These are phyloP conservation scores for Phtheirospermum japonicum DNA, from an alignment of 257 asterid species.

Conservation along the genomic window DNA sequence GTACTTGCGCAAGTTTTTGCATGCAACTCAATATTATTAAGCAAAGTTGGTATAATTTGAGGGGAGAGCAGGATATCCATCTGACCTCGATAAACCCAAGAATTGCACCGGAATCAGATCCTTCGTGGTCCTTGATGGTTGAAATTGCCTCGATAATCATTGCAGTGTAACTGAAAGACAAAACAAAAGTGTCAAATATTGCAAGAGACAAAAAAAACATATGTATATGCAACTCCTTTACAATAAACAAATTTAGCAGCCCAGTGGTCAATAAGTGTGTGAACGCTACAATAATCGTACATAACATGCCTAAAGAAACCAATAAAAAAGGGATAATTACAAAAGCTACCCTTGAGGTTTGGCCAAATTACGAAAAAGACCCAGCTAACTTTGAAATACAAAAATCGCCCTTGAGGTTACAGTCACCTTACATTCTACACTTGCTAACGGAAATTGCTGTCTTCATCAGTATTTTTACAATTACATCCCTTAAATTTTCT, in stretches of 20 bases:
- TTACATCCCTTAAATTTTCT: too few species aligned
- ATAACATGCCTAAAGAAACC: background rate
- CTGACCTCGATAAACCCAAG: constrained; percentile 4
- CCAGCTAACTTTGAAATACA: too few species aligned
- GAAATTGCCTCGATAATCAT: background rate
- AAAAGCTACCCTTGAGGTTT: too few species aligned
- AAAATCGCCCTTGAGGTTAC: too few species aligned
- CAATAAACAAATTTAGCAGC: background rate
- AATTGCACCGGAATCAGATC: constrained; percentile 1
- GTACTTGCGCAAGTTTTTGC: background rate
- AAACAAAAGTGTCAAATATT: background rate
- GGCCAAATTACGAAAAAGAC: too few species aligned
- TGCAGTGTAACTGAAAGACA: background rate
- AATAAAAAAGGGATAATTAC: background rate
- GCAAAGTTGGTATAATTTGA: background rate
- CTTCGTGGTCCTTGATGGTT: background rate
- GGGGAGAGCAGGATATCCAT: background rate
- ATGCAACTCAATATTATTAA: background rate
- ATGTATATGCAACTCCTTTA: background rate
- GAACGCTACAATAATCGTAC: background rate
- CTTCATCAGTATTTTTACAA: too few species aligned
- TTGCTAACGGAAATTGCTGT: too few species aligned
- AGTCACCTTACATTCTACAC: too few species aligned
- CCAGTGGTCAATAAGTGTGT: background rate
- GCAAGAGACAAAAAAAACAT: background rate